A percentile compares a stretch with the other conserved stretches of the same genome.
These are phyloP conservation scores for Blastomyces emzantsi DNA, from an alignment of 2,329 filamentous ascomycete genomes.

Conservation along the genomic window DNA sequence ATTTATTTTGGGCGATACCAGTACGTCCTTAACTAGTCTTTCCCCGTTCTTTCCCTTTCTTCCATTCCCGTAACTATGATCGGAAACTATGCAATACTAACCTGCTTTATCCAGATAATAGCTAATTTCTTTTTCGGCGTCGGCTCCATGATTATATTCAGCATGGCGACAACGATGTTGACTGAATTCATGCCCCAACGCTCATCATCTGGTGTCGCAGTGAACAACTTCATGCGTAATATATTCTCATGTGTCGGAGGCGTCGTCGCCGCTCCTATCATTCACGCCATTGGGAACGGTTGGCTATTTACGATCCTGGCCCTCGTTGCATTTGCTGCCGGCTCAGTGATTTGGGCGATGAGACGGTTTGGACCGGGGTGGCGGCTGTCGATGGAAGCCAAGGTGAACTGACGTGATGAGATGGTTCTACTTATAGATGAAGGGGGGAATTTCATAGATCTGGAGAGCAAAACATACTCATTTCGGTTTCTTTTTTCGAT, in stretches of 20 bases:
- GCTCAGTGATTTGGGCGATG: slow-evolving; percentile 54
- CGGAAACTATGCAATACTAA: slow-evolving; percentile 12
- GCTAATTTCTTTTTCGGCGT: slow-evolving; percentile 67
- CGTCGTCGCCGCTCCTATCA: slow-evolving; percentile 60
- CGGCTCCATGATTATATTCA: slow-evolving; percentile 70
- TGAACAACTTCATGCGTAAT: slow-evolving; percentile 75
- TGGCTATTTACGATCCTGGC: slow-evolving; percentile 62
- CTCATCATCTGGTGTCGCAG: slow-evolving; percentile 62
- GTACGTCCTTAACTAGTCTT: slow-evolving; percentile 24
- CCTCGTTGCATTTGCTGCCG: slow-evolving; percentile 48
- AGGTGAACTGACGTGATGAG: slow-evolving; percentile 5
- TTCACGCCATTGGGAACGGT: slow-evolving; percentile 61
- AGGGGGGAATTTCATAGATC: background rate
- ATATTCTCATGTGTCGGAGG: slow-evolving; percentile 65
- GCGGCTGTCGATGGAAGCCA: slow-evolving; percentile 53
- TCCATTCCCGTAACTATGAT: background rate
- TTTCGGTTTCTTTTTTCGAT: background rate
- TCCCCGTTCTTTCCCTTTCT: background rate
- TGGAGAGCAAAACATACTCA: background rate
- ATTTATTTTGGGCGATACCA: slow-evolving; percentile 54
- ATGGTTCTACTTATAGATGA: background rate
- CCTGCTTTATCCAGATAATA: slow-evolving; percentile 36
- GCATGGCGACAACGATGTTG: slow-evolving; percentile 67
- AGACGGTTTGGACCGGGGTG: slow-evolving; percentile 52
- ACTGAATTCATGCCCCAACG: slow-evolving; percentile 71